A percentile compares a stretch with the other conserved stretches of the same genome.
These are phyloP conservation scores for Ambrosiella beaveri DNA, from an alignment of 2,329 filamentous ascomycete species.

Conservation along the genomic window DNA sequence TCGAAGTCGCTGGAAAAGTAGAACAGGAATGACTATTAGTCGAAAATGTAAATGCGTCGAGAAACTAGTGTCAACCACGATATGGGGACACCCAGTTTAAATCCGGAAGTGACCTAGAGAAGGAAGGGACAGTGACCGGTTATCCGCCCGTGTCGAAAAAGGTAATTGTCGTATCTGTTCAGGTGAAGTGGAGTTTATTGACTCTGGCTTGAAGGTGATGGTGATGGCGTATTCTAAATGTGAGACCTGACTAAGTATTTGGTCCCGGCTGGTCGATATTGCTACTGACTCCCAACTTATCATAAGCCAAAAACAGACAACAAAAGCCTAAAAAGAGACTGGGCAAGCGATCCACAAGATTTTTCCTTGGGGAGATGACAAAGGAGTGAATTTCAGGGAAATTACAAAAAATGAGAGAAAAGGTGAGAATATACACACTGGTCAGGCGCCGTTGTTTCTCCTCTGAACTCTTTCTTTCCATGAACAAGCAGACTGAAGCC, in stretches of 20 bases:
- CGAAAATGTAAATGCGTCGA: not conserved
- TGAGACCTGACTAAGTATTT: not conserved
- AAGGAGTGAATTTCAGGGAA: not conserved
- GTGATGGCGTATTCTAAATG: not conserved
- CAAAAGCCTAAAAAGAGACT: conserved; percentile 4
- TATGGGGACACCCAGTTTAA: not conserved
- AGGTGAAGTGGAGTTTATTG: not conserved
- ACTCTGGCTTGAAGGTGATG: not conserved
- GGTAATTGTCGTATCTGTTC: too few species aligned
- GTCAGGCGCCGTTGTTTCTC: too few species aligned
- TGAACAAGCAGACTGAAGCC: too few species aligned
- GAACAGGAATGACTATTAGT: too few species aligned
- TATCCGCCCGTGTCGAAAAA: not conserved
- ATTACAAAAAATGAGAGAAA: not conserved
- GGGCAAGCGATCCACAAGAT: not conserved
- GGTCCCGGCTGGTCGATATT: too few species aligned
- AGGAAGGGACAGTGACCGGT: not conserved
- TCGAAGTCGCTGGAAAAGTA: too few species aligned
- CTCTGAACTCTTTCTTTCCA: too few species aligned
- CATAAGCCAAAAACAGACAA: conserved; percentile 3
- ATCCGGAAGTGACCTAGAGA: not conserved
- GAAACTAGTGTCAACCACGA: not conserved
- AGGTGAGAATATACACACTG: not conserved
- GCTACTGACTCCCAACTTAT: not conserved
- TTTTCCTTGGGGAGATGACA: not conserved